Evolutionary conservation across 805 yeast species (phyloP).

Genomic region (Zygoascus tannicola): DNA sequence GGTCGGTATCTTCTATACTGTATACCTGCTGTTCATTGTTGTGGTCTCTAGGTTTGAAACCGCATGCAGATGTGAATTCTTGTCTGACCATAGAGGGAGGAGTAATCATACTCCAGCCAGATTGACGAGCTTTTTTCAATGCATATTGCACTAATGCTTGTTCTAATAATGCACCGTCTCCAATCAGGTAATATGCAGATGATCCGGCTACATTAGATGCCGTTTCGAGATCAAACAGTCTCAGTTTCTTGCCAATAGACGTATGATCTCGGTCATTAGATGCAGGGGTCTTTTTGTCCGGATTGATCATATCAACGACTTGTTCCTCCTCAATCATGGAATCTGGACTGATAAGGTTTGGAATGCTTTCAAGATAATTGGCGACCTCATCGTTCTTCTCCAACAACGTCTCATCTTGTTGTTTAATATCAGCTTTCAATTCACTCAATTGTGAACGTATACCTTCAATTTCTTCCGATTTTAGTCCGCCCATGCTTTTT

Average conservation of each 20-base stretch:
- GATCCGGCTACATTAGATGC: constrained; percentile 61
- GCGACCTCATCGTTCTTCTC: constrained; percentile 8
- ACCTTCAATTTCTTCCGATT: constrained; percentile 3
- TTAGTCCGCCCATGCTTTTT: constrained; percentile 2
- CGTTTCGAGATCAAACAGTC: constrained; percentile 55
- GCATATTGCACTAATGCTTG: constrained; percentile 84
- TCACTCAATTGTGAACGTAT: constrained; percentile 2
- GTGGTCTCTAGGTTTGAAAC: constrained; percentile 86
- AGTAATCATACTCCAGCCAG: constrained; percentile 59
- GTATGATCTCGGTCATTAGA: constrained; percentile 42
- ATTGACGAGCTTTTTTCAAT: constrained; percentile 49
- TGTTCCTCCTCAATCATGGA: constrained; percentile 14
- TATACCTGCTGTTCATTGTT: constrained; percentile 82
- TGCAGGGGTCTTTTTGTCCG: constrained; percentile 7
- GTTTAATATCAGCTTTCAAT: constrained; percentile 16
- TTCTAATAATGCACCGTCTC: constrained; percentile 81
- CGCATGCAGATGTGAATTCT: constrained; percentile 79
- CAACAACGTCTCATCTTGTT: constrained; percentile 11
- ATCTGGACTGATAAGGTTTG: constrained; percentile 24
- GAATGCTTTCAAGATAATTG: constrained; percentile 23
- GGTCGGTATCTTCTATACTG: constrained; percentile 38
- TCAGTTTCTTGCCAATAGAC: constrained; percentile 55
- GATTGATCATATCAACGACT: constrained; percentile 18
- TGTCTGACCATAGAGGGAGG: constrained; percentile 84
- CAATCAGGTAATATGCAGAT: constrained; percentile 77